Base-by-base conservation (phyloP, 208 protist genomes). In the Trypanosoma scelopori region DNA sequence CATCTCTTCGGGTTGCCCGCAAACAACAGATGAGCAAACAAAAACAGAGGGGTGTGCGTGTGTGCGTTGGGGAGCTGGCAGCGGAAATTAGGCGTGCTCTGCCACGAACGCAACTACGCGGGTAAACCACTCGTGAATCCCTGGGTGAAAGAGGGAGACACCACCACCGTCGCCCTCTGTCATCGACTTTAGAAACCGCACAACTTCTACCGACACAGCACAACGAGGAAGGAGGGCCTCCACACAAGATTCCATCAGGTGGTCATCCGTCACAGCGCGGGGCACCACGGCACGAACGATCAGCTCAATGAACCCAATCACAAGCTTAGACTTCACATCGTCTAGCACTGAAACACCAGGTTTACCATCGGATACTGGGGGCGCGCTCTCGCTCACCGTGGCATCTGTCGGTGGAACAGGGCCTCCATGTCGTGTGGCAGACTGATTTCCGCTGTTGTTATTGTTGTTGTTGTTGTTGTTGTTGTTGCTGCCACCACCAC, bases 111-210 rank as follows among this genome's bases (percentile, higher is more conserved):
- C 48, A 13, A 69, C 75, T 20, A 94, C 53, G 23, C 82, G 79
- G 9, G 64, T 30, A 79, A 91, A 87, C 88, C 88, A 94, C 56
- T 84, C 84, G 58, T 94, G 79, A 52, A 94, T 25, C 5, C 81
- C 83, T 39, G 82, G 74, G 41, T 86, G 65, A 68, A 80, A 80
- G 12, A 78, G 55, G 23, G 68, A 74, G 5, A 69, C 27, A 35
- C 51, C 39, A 20, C 61, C 51, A 6, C 62, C 76, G 46, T 69
- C 64, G 22, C 28, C 39, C 0, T 64, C 30, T 16, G 82, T 65
- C 83, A 82, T 82, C 0, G 82, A 72, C 53, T 55, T 53, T 12
- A 94, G 58, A 52, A 91, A 94, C 1, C 60, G 37, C 18, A 91
- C 62, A 16, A 94, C 60, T 23, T 67, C 74, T 20, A 27, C 45